Conservation (phyloP, 2,329 filamentous ascomycete genomes). For the Cucurbitaria berberidis region DNA sequence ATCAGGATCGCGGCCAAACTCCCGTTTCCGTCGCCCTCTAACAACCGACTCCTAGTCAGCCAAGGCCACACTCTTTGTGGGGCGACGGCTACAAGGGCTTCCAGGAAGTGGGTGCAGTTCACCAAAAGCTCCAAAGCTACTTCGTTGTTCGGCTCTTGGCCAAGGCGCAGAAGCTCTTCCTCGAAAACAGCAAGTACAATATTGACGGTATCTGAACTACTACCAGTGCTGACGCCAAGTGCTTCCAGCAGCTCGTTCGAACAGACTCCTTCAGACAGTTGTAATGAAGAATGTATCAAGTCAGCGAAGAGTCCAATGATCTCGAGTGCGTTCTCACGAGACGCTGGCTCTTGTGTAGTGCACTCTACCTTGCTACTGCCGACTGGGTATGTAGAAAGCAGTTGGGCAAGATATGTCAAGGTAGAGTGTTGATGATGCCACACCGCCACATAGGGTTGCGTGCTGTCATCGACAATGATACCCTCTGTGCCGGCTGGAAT, state of each 20-base stretch:
- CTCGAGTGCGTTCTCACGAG: slow-evolving; percentile 70
- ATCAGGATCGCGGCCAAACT: slow-evolving; percentile 79
- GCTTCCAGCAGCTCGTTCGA: slow-evolving; percentile 38
- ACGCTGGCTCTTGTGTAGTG: slow-evolving; percentile 55
- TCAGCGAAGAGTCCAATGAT: slow-evolving; percentile 76
- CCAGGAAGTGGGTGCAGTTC: slow-evolving; percentile 80
- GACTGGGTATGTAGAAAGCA: slow-evolving; percentile 70
- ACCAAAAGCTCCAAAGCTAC: slow-evolving; percentile 71
- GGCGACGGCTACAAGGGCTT: slow-evolving; percentile 71
- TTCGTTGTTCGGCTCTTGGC: slow-evolving; percentile 62
- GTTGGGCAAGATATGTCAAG: slow-evolving; percentile 77
- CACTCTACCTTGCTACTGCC: slow-evolving; percentile 59
- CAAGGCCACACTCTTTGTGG: slow-evolving; percentile 91
- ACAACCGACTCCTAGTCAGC: slow-evolving; percentile 77
- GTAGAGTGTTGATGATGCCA: slow-evolving; percentile 80
- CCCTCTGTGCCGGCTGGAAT: slow-evolving; percentile 72
- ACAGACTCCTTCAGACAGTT: slow-evolving; percentile 33
- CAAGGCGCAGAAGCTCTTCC: slow-evolving; percentile 60
- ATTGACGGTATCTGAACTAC: slow-evolving; percentile 74
- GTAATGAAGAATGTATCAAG: slow-evolving; percentile 60
- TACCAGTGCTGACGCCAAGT: slow-evolving; percentile 51
- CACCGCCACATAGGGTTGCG: slow-evolving; percentile 74
- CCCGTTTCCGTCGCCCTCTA: slow-evolving; percentile 77
- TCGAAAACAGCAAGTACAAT: slow-evolving; percentile 89
- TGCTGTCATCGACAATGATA: slow-evolving; percentile 73